Conservation (phyloP, 1,284 basidiomycete genomes). For the Ganoderma lingzhi region DNA sequence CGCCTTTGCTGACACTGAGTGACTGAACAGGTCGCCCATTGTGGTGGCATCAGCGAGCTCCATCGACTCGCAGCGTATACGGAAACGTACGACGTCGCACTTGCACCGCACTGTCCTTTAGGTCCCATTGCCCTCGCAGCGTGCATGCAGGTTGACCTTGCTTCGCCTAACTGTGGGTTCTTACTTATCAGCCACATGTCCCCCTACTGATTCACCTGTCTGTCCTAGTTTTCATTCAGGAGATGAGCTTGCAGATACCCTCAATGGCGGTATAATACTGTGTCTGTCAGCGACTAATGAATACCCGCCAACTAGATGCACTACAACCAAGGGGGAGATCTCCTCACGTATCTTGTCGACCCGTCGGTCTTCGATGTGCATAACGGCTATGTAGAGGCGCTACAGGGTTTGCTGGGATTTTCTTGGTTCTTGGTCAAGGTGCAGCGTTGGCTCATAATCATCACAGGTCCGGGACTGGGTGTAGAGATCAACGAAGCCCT, state of each 20-base stretch:
- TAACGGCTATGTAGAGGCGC: constrained; percentile 64
- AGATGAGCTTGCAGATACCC: constrained; percentile 69
- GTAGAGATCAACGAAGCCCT: constrained; percentile 73
- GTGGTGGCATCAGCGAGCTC: constrained; percentile 80
- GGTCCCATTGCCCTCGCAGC: constrained; percentile 82
- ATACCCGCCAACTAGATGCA: constrained; percentile 59
- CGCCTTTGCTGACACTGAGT: neutral
- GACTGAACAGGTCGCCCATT: constrained; percentile 60
- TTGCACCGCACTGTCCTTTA: constrained; percentile 70
- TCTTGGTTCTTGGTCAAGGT: neutral
- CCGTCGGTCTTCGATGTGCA: constrained; percentile 67
- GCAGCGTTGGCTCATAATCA: neutral
- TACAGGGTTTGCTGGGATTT: constrained; percentile 49
- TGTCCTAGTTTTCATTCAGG: constrained; percentile 63
- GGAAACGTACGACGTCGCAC: constrained; percentile 71
- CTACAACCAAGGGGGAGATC: constrained; percentile 76
- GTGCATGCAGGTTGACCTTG: constrained; percentile 64
- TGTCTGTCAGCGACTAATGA: neutral
- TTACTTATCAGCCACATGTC: neutral
- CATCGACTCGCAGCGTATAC: constrained; percentile 74
- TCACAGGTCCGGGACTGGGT: constrained; percentile 69
- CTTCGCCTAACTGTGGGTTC: constrained; percentile 61
- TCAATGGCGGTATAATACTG: neutral
- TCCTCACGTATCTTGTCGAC: constrained; percentile 72
- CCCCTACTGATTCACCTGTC: neutral